These are phyloP conservation scores for Lasiodiplodia citricola DNA, from an alignment of 2,329 filamentous ascomycete genomes.

Conservation along the genomic window DNA sequence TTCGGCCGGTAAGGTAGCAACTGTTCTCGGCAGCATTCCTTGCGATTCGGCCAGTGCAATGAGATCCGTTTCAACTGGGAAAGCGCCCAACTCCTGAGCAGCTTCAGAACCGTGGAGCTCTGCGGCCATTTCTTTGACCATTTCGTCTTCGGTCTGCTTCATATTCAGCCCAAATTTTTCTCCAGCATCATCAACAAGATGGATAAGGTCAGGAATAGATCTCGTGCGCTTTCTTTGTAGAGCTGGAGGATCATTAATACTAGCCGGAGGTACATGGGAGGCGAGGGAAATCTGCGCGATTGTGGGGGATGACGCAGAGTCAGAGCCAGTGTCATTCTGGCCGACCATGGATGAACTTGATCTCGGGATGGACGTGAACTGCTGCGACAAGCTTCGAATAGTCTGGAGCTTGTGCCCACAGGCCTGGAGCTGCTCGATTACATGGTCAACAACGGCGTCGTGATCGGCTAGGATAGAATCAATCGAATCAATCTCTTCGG, in stretches of 20 bases:
- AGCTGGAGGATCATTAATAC: conserved; percentile 39
- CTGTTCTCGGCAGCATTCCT: not conserved
- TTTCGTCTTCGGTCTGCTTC: conserved; percentile 25
- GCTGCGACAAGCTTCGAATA: conserved; percentile 8
- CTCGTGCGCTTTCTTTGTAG: conserved; percentile 34
- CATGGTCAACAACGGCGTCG: conserved; percentile 42
- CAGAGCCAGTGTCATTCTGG: not conserved
- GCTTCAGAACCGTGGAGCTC: not conserved
- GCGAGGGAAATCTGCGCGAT: conserved; percentile 18
- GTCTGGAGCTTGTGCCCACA: conserved; percentile 21
- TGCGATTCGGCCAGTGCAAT: not conserved
- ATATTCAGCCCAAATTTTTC: conserved; percentile 44
- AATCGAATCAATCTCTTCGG: conserved; percentile 31
- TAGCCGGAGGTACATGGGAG: conserved; percentile 26
- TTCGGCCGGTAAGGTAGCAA: not conserved
- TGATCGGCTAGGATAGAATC: conserved; percentile 50
- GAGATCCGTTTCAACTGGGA: not conserved
- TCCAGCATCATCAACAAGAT: conserved; percentile 43
- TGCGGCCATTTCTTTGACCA: not conserved
- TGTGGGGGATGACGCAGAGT: not conserved
- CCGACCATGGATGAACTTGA: conserved; percentile 37
- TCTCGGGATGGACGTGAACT: conserved; percentile 30
- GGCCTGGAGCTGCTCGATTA: conserved; percentile 47
- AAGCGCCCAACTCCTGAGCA: not conserved
- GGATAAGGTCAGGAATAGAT: conserved; percentile 42